These are phyloP conservation scores for Bacterosira constricta DNA, from an alignment of 108 stramenopile species.

Conservation along the genomic window DNA sequence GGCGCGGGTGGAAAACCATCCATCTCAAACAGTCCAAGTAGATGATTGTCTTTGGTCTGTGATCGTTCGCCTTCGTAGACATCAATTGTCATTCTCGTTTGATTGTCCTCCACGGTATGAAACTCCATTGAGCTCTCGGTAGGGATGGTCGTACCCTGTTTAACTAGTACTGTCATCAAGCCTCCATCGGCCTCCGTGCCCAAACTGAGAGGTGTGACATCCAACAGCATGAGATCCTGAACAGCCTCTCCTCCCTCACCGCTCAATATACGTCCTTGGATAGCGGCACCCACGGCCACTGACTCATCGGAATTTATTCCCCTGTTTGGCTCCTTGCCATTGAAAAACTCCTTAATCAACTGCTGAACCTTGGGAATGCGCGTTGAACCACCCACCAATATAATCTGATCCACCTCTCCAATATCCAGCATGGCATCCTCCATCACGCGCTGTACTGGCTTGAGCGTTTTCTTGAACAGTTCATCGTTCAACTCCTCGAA, in stretches of 20 bases:
- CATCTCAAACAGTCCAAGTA: constrained; percentile 95
- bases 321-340: constrained; percentile 92
- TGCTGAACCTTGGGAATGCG: constrained; percentile 96
- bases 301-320: constrained; percentile 98
- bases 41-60: constrained; percentile 95
- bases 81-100: constrained; percentile 88
- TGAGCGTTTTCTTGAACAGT: constrained; percentile 96
- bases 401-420: constrained; percentile 94
- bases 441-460: constrained; percentile 90
- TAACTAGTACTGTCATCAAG: constrained; percentile 87
- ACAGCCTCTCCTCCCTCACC: constrained; percentile 85
- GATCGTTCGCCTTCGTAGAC: constrained; percentile 98
- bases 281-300: constrained; percentile 97
- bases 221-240: constrained; percentile 87
- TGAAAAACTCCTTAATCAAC: constrained; percentile 93
- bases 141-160: constrained; percentile 87
- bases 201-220: constrained; percentile 92
- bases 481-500: constrained; percentile 98
- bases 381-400: constrained; percentile 97
- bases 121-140: constrained; percentile 83
- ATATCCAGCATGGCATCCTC: constrained; percentile 89
- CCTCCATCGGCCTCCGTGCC: constrained; percentile 95
- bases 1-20: constrained; percentile 94
- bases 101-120: constrained; percentile 81
- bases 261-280: constrained; percentile 93